phyloP scores from a whole-genome alignment of 2,329 filamentous ascomycete species.

The Aspergillus terreus region DNA sequence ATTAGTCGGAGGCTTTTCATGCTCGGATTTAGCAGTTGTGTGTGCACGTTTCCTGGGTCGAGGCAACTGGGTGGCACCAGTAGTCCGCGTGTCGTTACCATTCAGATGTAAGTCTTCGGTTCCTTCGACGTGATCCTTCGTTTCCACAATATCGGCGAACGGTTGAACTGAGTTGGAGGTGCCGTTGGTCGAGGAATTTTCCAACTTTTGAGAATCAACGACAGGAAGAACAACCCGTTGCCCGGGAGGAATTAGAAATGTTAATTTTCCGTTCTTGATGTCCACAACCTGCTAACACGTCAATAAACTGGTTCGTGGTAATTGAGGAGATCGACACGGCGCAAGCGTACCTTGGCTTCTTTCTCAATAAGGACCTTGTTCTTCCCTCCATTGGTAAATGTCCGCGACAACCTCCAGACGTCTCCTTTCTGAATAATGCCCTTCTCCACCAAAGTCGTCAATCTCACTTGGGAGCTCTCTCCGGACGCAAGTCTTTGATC shows the following conservation, averaged over 20 bases:
- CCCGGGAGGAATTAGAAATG: slow-evolving; percentile 38
- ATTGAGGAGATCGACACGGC: background rate
- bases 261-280: slow-evolving; percentile 29
- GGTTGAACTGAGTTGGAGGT: background rate
- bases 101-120: background rate
- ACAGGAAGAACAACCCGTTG: slow-evolving; percentile 31
- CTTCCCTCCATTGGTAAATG: slow-evolving; percentile 15
- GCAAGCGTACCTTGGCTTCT: slow-evolving; percentile 36
- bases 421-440: slow-evolving; percentile 37
- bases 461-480: slow-evolving; percentile 39
- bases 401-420: slow-evolving; percentile 37
- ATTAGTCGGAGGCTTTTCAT: background rate
- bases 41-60: background rate
- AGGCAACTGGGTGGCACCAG: background rate
- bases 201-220: background rate
- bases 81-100: background rate
- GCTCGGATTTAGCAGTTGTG: background rate
- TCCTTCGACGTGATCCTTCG: too few relatives aligned
- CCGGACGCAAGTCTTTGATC: slow-evolving; percentile 33
- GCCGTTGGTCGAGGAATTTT: background rate
- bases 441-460: slow-evolving; percentile 33
- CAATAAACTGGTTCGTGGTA: background rate
- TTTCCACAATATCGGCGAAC: too few relatives aligned
- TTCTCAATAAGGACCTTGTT: slow-evolving; percentile 38
- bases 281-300: slow-evolving; percentile 26